Evolutionary conservation across 2,329 filamentous ascomycete species (phyloP).

Genomic region (Nannizziopsis barbatae): DNA sequence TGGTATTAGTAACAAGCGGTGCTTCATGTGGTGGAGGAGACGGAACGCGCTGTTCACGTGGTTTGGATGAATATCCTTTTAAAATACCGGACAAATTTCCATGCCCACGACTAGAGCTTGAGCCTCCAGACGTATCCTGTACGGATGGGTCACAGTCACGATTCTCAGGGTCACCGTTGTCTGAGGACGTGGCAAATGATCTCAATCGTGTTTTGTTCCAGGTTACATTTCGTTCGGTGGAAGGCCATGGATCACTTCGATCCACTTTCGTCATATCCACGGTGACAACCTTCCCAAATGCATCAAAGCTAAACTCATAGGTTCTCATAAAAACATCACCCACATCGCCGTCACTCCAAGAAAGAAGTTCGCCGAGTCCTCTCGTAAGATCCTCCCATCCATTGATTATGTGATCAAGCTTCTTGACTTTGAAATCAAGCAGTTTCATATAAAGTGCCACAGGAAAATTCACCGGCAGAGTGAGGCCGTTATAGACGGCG

Average conservation of each 20-base stretch:
- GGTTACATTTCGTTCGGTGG: conserved; percentile 13
- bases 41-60: conserved; percentile 21
- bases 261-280: conserved; percentile 43
- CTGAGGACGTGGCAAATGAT: conserved; percentile 4
- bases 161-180: conserved; percentile 1
- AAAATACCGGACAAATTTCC: conserved; percentile 16
- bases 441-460: conserved; percentile 72
- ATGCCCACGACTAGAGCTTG: conserved; percentile 3
- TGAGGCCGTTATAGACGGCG: conserved; percentile 86
- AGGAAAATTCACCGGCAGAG: conserved; percentile 81
- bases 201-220: conserved; percentile 12
- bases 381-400: conserved; percentile 76
- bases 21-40: conserved; percentile 41
- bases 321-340: conserved; percentile 73
- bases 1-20: conserved; percentile 66
- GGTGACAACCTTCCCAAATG: conserved; percentile 43
- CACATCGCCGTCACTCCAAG: conserved; percentile 71
- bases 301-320: conserved; percentile 69
- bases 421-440: conserved; percentile 55
- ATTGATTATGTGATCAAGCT: conserved; percentile 67
- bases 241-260: conserved; percentile 29
- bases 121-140: conserved; percentile 9
- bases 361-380: conserved; percentile 59
- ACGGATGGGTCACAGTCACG: conserved; percentile 11
- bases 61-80: conserved; percentile 21